Base-by-base conservation (phyloP, 441 rosid species). In the Euphorbia celastroides region DNA sequence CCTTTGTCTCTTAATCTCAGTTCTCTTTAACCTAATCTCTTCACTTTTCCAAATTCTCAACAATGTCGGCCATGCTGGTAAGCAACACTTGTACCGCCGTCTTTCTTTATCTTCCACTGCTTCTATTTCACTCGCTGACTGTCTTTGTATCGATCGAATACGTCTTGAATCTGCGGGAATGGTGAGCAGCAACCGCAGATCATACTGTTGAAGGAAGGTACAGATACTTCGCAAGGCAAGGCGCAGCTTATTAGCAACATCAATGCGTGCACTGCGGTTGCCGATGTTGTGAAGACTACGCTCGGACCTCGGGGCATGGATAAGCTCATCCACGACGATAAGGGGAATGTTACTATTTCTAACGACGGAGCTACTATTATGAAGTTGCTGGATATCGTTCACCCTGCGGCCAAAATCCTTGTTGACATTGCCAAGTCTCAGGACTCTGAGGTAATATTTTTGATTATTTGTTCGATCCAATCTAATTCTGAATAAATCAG, bases 291-390 rank as follows among this genome's bases (percentile, higher is more conserved):
- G 32, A 81, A 98, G 69, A 89, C 97, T 60, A 94, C 98, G 8
- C 87, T 94, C 13, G 98, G 99, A 0, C 99, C 99, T 0, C 79
- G 99, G 51, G 99, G 99, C 8, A 91, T 94, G 99, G 99, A 92
- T 80, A 94, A 94, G 75, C 88, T 94, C 68, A 94, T 94, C 74
- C 99, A 95, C 64, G 97, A 95, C 74, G 95, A 88, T 66, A 92
- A 92, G 69, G 99, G 99, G 7, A 60, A 26, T 17, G 98, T 95
- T 61, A 95, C 99, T 74, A 92, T 95, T 64, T 95, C 99, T 12
- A 92, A 95, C 70, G 99, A 95, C 64, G 99, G 99, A 2, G 99
- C 99, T 42, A 92, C 99, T 28, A 95, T 95, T 63, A 92, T 95
- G 99, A 95, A 95, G 85, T 87, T 95, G 9, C 97, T 95, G 8